These are phyloP conservation scores for Verbascum thapsus DNA, from an alignment of 257 asterid genomes.

Conservation along the genomic window DNA sequence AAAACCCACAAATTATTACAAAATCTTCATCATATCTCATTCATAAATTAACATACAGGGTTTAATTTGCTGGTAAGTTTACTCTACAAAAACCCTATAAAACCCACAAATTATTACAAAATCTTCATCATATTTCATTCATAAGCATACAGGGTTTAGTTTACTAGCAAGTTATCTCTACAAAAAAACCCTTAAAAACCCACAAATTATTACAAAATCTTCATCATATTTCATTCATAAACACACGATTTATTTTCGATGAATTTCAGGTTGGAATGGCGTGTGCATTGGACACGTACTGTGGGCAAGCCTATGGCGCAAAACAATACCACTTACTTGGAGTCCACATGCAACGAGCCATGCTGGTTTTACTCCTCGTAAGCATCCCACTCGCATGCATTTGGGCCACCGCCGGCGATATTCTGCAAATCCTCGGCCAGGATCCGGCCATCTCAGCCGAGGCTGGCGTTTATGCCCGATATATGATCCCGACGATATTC, in stretches of 20 bases:
- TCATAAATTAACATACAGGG: too few relatives aligned
- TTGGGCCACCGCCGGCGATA: conserved; percentile 66
- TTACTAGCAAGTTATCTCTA: conserved; percentile 38
- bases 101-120: too few relatives aligned
- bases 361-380: conserved; percentile 53
- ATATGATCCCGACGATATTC: conserved; percentile 61
- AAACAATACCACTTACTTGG: conserved; percentile 70
- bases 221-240: too few relatives aligned
- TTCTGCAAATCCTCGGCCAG: conserved; percentile 53
- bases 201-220: too few relatives aligned
- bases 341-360: conserved; percentile 68
- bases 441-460: conserved; percentile 61
- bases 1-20: too few relatives aligned
- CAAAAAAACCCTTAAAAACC: too few relatives aligned
- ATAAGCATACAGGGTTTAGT: conserved; percentile 59
- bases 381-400: conserved; percentile 54
- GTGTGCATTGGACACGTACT: conserved; percentile 65
- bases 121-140: too few relatives aligned
- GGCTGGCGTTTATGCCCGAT: conserved; percentile 62
- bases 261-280: conserved; percentile 59
- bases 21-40: too few relatives aligned
- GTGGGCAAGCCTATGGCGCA: conserved; percentile 71
- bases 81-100: too few relatives aligned
- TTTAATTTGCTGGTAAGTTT: conserved; percentile 51
- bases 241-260: too few relatives aligned